Evolutionary conservation across 495 filamentous ascomycete genomes (phyloP).

Genomic region (Bathelium albidoporum): DNA sequence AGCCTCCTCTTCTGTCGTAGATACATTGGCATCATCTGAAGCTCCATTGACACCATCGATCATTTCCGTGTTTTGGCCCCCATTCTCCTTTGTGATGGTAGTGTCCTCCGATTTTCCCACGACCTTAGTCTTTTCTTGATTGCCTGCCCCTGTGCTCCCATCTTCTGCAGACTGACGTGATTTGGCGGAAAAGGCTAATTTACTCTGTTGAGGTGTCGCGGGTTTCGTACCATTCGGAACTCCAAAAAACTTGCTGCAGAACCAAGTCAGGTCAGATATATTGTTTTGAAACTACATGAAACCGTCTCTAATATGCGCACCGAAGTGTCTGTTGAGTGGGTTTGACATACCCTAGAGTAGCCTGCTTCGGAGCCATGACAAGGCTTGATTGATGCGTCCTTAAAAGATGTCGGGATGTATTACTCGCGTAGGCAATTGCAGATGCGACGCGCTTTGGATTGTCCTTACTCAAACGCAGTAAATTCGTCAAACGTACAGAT

Average conservation of each 20-base stretch:
- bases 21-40: constrained; percentile 6
- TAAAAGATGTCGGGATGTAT: neutral
- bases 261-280: constrained; percentile 5
- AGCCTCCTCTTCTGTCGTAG: constrained; percentile 18
- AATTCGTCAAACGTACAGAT: neutral
- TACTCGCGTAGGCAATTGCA: neutral
- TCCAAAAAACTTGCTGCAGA: constrained; percentile 58
- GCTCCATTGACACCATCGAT: neutral
- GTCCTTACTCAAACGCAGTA: neutral
- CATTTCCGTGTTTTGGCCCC: constrained; percentile 16
- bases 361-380: constrained; percentile 53
- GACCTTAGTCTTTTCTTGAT: constrained; percentile 25
- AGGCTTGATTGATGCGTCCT: neutral
- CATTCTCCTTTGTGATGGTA: constrained; percentile 8
- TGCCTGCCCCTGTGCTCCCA: constrained; percentile 9
- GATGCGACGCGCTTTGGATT: neutral
- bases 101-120: constrained; percentile 17
- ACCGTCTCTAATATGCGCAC: constrained; percentile 42
- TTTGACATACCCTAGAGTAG: constrained; percentile 87
- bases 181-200: constrained; percentile 21
- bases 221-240: constrained; percentile 42
- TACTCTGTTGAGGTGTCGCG: constrained; percentile 56
- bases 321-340: constrained; percentile 69
- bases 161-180: constrained; percentile 5
- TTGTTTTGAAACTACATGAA: constrained; percentile 8